These are phyloP conservation scores for Balakata baccata DNA, from an alignment of 345 rosid genomes.

Conservation along the genomic window DNA sequence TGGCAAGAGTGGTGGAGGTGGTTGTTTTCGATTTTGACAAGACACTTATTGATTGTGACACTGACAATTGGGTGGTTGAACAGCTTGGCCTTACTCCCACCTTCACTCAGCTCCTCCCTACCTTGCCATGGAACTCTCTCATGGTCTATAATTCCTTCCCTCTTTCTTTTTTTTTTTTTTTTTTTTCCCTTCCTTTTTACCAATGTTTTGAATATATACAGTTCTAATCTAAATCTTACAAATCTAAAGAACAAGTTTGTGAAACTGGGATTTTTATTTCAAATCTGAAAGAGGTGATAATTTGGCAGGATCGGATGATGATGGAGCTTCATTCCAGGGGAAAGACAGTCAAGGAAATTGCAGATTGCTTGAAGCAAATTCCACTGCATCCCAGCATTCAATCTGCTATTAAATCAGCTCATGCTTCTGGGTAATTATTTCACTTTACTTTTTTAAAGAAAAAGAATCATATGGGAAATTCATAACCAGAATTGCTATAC, in stretches of 20 bases:
- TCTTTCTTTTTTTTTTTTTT: too few species aligned
- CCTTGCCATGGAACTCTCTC: conserved; percentile 26
- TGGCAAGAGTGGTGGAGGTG: conserved; percentile 11
- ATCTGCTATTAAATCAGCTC: conserved; percentile 27
- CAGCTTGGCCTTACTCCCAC: conserved; percentile 15
- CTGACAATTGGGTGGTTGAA: conserved; percentile 30
- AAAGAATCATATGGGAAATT: too few species aligned
- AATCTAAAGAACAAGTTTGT: too few species aligned
- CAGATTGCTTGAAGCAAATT: conserved; percentile 14
- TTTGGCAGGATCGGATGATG: conserved; percentile 32
- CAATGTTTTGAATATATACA: too few species aligned
- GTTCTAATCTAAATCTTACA: too few species aligned
- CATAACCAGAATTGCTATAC: too few species aligned
- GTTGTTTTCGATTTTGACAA: conserved; percentile 13
- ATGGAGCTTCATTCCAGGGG: conserved; percentile 22
- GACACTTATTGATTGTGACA: conserved; percentile 31
- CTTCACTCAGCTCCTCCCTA: conserved; percentile 25
- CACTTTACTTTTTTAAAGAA: too few species aligned
- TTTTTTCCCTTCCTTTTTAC: too few species aligned
- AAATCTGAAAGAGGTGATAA: too few species aligned
- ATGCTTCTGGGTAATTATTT: conserved; percentile 20
- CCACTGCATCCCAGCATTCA: conserved; percentile 23
- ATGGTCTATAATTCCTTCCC: conserved; percentile 8
- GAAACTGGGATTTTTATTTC: too few species aligned
- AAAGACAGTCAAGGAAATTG: conserved; percentile 27